Base-by-base conservation (phyloP, 2,329 filamentous ascomycete genomes). In the Aschersonia sp. region DNA sequence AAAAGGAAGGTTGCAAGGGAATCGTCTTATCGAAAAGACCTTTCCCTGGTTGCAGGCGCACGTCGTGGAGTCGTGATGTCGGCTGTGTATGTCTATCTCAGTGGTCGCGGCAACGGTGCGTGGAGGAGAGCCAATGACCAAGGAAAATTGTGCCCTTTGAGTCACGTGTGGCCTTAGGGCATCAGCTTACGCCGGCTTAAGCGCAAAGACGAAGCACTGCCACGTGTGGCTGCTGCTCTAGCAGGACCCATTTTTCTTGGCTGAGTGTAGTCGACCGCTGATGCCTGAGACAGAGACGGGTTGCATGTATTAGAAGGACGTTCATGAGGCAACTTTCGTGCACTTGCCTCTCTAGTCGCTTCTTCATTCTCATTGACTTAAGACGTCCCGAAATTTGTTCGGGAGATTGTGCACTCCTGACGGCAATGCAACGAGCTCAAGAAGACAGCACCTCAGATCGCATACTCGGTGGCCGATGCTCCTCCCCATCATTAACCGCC, bases 11-110 rank as follows among this genome's bases (percentile, higher is more conserved):
- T 59, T 20, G 20, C 20, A 20, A 20, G 20, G 20, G 20, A 60
- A 64, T 61, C 63, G 65, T 69, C 67, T 68, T 67, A 64, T 59
- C 61, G 59, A 65, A 67, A 67, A 70, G 68, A 66, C 67, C 63
- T 63, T 67, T 65, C 59, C 62, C 64, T 64, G 56, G 51, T 58
- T 61, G 58, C 54, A 64, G 60, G 53, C 64, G 61, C 60, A 58
- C 63, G 68, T 71, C 67, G 65, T 64, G 67, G 64, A n/a, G 60
- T 65, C 62, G 62, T 63, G 63, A 62, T 64, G 62, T 62, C 58
- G 55, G 56, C 58, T 50, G 50, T 48, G 51, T 46, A 55, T 51
- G 47, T 48, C 35, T 38, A 38, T 12, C 62, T 65, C 61, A 63
- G 62, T 62, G 60, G 58, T 20, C 20, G 20, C 20, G 20, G 20